Base-by-base conservation (phyloP, 768 basidiomycete genomes). In the Leccinum arenicola region DNA sequence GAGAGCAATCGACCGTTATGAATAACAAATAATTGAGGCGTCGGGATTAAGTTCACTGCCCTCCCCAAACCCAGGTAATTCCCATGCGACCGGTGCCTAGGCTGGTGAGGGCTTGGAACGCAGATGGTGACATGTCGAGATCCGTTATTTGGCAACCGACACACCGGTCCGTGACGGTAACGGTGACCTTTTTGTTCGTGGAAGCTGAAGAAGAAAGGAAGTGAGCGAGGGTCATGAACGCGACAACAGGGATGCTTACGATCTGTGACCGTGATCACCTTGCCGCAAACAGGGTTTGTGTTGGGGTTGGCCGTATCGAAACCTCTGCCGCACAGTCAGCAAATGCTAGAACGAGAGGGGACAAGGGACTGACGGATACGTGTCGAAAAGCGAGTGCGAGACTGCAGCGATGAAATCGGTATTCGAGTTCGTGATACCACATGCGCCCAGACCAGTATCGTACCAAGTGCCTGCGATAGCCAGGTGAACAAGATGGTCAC, bases 201-300 rank as follows among this genome's bases (percentile, higher is more conserved):
- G 66, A 83, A 88, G 89, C 61, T 47, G 64, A 11, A 64, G 45
- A 52, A 50, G 31, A 40, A 40, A 56, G 45, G 54, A 45, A 33
- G 40, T 72, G 1, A 71, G 63, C 5, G 11, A 57, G 8, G n/a
- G 14, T 1, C 3, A 31, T 1, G 10, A 7, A 17, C 12, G 7
- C 11, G 15, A 2, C 1, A 56, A 40, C n/a, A 21, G 4, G 17
- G 3, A 6, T 6, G 74, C 79, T 70, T 74, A 88, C 89, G 89
- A 6, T 45, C 14, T 49, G 21, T 61, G 9, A 74, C 74, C 0
- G 21, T 65, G 56, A 88, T 73, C 55, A 74, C 63, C 66, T 73
- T 78, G 64, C 75, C 74, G 69, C 92, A 93, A 56, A 93, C 70
- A 35, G 91, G 89, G 76, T 94, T 92, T 56, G 62, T 66, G 72